Conservation (phyloP, 2,329 filamentous ascomycete species). For the Phyllachora maydis region DNA sequence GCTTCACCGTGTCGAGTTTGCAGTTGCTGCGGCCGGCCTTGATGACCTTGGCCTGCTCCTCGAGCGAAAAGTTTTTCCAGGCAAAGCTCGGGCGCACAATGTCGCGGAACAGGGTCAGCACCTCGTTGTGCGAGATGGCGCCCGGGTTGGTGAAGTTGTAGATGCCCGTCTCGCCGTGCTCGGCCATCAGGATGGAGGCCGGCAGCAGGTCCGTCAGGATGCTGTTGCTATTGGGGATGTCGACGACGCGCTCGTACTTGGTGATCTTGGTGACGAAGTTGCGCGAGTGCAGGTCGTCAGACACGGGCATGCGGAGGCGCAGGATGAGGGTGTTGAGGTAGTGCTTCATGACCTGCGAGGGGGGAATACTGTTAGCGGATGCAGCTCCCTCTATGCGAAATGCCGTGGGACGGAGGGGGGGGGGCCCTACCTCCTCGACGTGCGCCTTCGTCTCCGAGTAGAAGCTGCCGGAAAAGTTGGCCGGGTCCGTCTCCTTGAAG, state of each 20-base stretch:
- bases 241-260: constrained; percentile 41
- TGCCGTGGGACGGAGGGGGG: neutral
- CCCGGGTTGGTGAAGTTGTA: constrained; percentile 55
- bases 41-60: constrained; percentile 46
- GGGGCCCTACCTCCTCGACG: constrained; percentile 33
- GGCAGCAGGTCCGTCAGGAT: constrained; percentile 45
- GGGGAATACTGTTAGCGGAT: constrained; percentile 1
- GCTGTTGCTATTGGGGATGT: constrained; percentile 49
- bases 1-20: constrained; percentile 39
- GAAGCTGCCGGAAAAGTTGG: constrained; percentile 48
- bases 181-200: constrained; percentile 34
- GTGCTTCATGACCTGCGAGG: constrained; percentile 31
- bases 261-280: constrained; percentile 52
- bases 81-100: constrained; percentile 37
- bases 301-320: constrained; percentile 48
- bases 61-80: constrained; percentile 45
- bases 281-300: constrained; percentile 42
- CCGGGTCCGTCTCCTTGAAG: constrained; percentile 37
- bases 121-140: constrained; percentile 51
- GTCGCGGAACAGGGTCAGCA: constrained; percentile 39
- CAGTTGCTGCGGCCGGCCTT: constrained; percentile 49
- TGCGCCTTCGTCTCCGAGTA: constrained; percentile 47
- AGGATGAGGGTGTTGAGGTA: constrained; percentile 42
- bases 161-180: constrained; percentile 39
- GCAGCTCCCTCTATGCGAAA: neutral